Base-by-base conservation (phyloP, 805 yeast species). In the Wickerhamomyces bovis region DNA sequence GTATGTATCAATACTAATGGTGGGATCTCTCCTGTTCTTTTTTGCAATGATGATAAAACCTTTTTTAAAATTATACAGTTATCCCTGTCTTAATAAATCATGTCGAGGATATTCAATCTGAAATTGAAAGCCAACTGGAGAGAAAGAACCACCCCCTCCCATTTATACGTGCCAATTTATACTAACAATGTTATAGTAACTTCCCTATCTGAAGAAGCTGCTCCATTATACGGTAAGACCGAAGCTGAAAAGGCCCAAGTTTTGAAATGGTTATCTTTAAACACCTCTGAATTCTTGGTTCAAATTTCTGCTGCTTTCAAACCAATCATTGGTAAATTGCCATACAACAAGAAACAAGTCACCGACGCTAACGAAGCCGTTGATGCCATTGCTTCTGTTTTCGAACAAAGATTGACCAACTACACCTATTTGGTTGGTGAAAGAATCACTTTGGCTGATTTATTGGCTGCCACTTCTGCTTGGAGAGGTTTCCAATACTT, bases 61-160 rank as follows among this genome's bases (percentile, higher is more conserved):
- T 70, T 68, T 64, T 62, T 60, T 35, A 40, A 46, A 61, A 66
- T 70, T 70, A 71, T 65, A 82, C 88, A 82, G 88, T 82, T 82
- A 82, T 82, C 88, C 88, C 88, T 82, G 88, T 82, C 88, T 82
- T 81, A 82, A 82, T 66, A 80, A 53, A 80, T 64, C 63, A 76
- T 82, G 87, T 81, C 87, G 87, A 82, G 83, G 73, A 67, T 68
- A 53, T 67, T 50, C 47, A 72, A 54, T 75, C 84, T 79, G 84
- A 80, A 65, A 63, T 19, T 19, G 26, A 18, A 28, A 44, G 22
- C 26, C 21, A 36, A 16, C 25, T 22, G 38, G 12, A 7, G 6
- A 18, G 31, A 42, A 22, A 2, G 19, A 22, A 3, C 23, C 6
- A 22, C n/a, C 19, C 11, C 25, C 10, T 16, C 25, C 7, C 5